A percentile compares a stretch with the other conserved stretches of the same genome.
phyloP scores from a whole-genome alignment of 2,329 filamentous ascomycete genomes.

The Fusarium staphyleae region DNA sequence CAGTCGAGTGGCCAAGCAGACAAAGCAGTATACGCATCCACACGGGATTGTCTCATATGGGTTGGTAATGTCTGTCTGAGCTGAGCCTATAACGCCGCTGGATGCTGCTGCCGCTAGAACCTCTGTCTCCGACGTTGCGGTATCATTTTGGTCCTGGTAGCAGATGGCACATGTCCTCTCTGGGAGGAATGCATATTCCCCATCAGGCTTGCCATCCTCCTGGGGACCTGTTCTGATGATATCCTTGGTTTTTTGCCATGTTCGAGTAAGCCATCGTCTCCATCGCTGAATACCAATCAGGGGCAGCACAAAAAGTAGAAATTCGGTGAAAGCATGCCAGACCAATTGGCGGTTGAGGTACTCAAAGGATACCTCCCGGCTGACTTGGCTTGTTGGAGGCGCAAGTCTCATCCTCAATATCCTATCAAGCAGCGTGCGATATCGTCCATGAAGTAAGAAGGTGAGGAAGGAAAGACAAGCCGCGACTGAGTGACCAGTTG shows the following conservation, averaged over 20 bases:
- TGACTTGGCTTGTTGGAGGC: constrained; percentile 83
- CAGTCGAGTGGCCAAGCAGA: constrained; percentile 88
- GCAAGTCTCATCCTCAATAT: constrained; percentile 83
- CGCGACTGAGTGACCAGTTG: constrained; percentile 79
- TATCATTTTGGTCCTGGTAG: constrained; percentile 88
- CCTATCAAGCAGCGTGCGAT: constrained; percentile 88
- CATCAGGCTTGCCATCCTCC: constrained; percentile 62
- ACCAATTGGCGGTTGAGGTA: constrained; percentile 97
- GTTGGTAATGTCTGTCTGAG: constrained; percentile 93
- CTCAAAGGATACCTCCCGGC: constrained; percentile 93
- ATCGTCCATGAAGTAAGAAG: constrained; percentile 89
- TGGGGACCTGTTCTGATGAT: constrained; percentile 60
- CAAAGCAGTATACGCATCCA: constrained; percentile 93
- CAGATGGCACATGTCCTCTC: constrained; percentile 97
- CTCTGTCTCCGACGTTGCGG: constrained; percentile 74
- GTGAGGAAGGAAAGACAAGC: constrained; percentile 87
- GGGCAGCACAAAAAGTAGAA: constrained; percentile 94
- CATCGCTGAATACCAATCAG: constrained; percentile 94
- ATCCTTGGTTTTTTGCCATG: constrained; percentile 82
- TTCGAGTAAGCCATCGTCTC: constrained; percentile 85
- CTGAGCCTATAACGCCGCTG: constrained; percentile 83
- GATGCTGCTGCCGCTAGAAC: constrained; percentile 73
- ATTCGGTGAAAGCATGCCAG: constrained; percentile 99
- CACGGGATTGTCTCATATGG: constrained; percentile 92
- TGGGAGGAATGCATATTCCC: constrained; percentile 84